Base-by-base conservation (phyloP, 2,329 filamentous ascomycete species). In the Neonectria neomacrospora region DNA sequence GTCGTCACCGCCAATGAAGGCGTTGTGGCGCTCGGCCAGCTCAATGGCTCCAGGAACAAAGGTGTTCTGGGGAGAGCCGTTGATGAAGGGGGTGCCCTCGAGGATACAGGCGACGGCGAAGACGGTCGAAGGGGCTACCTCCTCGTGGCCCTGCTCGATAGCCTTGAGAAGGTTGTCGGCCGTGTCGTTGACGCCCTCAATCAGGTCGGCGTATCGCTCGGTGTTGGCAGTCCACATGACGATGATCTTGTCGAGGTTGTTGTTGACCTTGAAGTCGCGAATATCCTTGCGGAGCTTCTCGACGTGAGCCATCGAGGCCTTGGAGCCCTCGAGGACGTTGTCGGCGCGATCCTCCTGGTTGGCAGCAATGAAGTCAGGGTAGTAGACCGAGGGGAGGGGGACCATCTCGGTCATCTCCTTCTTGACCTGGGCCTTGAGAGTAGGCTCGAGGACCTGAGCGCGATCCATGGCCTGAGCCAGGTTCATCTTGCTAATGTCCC, bases 161-260 rank as follows among this genome's bases (percentile, higher is more conserved):
- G 96, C 85, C 77, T 91, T 90, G 78, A 98, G 83, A 66, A 99
- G 86, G 81, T 97, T 97, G 71, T 97, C 94, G 54, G 95, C 94
- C 18, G 95, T 98, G 82, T 99, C 96, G 78, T 99, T 98, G 81
- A 99, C 89, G 67, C 95, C 95, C 20, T 89, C 82, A 56, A 97
- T 80, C 71, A 98, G 85, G 69, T 97, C 93, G 70, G 96, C 93
- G 75, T 94, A 99, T 68, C 96, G 93, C 83, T 99, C 96, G 12
- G 96, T 99, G 85, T 99, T 99, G 81, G 96, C 96, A 63, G 96
- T 98, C 96, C 96, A 99, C 81, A 96, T 91, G 65, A 99, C 90
- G 76, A 99, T 93, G 77, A 99, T 91, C 85, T 96, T 97, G 85
- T 98, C 95, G 34, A 99, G 88, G 63, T 80, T 83, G 78, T 98